These are phyloP conservation scores for Camelina hispida DNA, from an alignment of 345 rosid genomes.

Conservation along the genomic window DNA sequence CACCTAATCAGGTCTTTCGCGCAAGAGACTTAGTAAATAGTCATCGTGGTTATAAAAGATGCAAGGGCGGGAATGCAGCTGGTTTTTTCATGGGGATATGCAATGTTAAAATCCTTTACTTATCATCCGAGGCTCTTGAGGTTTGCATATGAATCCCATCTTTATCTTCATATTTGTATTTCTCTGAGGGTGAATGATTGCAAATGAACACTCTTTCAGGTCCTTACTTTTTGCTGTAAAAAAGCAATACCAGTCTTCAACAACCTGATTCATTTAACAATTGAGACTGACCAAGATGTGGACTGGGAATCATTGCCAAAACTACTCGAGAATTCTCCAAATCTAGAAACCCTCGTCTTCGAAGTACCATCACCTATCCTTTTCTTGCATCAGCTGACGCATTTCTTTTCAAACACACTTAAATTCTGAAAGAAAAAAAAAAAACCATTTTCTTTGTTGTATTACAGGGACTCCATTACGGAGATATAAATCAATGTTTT, in stretches of 20 bases:
- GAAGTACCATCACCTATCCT: constrained; percentile 19
- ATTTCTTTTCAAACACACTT: neutral
- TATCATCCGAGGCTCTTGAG: constrained; percentile 35
- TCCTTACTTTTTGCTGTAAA: constrained; percentile 33
- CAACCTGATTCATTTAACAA: constrained; percentile 28
- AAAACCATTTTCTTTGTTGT: constrained; percentile 3
- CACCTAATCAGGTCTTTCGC: constrained; percentile 21
- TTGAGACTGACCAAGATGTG: constrained; percentile 26
- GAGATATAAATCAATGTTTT: constrained; percentile 17
- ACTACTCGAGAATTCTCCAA: constrained; percentile 31
- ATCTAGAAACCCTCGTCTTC: constrained; percentile 34
- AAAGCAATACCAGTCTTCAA: constrained; percentile 31
- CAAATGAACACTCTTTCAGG: constrained; percentile 15
- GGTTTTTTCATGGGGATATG: constrained; percentile 26
- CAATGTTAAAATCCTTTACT: constrained; percentile 33
- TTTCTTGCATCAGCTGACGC: constrained; percentile 16
- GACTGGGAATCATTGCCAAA: constrained; percentile 30
- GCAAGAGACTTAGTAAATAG: constrained; percentile 18
- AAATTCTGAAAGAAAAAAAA: too few species aligned
- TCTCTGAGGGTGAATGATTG: too few species aligned
- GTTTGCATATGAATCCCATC: constrained; percentile 23
- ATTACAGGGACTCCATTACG: constrained; percentile 31
- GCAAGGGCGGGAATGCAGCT: neutral
- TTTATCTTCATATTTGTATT: neutral
- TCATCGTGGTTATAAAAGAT: constrained; percentile 15